Evolutionary conservation across 495 filamentous ascomycete species (phyloP).

Genomic region (Cercophora newfieldiana): DNA sequence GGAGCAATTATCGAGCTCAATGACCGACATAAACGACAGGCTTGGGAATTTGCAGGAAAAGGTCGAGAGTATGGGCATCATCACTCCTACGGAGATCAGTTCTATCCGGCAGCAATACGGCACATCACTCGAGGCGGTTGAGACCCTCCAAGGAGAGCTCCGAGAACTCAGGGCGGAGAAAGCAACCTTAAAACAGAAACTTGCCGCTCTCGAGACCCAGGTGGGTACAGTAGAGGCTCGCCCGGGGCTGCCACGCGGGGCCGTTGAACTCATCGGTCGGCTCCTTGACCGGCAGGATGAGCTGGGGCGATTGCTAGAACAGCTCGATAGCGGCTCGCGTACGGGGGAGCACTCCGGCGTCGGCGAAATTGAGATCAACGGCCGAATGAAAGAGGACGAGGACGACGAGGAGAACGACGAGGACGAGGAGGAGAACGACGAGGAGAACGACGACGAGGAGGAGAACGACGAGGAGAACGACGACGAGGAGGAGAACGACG

Average conservation of each 20-base stretch:
- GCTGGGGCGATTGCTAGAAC: conserved; percentile 19
- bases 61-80: conserved; percentile 8
- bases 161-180: conserved; percentile 19
- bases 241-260: conserved; percentile 3
- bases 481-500: too few relatives aligned
- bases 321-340: too few relatives aligned
- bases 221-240: background rate
- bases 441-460: too few relatives aligned
- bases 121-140: conserved; percentile 18
- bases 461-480: too few relatives aligned
- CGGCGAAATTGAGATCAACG: too few relatives aligned
- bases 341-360: too few relatives aligned
- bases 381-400: too few relatives aligned
- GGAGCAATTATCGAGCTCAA: background rate
- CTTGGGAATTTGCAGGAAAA: conserved; percentile 15
- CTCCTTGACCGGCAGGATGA: conserved; percentile 19
- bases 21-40: conserved; percentile 17
- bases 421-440: too few relatives aligned
- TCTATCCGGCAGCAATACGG: conserved; percentile 19
- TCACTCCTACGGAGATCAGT: conserved; percentile 9
- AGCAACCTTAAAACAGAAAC: conserved; percentile 7
- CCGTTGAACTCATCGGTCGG: conserved; percentile 8
- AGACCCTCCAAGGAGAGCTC: conserved; percentile 24
- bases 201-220: conserved; percentile 19
- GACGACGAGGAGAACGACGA: too few relatives aligned